Conservation (phyloP, 768 basidiomycete species). For the Podaxis mareebaensis region DNA sequence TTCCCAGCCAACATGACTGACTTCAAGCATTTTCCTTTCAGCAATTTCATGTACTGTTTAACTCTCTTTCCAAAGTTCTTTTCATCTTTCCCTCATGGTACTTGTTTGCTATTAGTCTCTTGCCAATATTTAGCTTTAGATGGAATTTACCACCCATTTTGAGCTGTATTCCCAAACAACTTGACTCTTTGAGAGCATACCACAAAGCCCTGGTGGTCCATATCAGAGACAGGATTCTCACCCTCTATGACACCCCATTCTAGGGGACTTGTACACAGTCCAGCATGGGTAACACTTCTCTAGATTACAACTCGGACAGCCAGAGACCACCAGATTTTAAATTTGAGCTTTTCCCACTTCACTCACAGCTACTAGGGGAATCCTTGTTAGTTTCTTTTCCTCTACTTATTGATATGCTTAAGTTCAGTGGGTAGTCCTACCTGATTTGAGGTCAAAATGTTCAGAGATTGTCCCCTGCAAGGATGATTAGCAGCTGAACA, state of each 20-base stretch:
- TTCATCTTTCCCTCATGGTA: slow-evolving; percentile 84
- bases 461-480: slow-evolving; percentile 29
- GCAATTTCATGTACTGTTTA: slow-evolving; percentile 82
- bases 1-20: slow-evolving; percentile 58
- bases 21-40: slow-evolving; percentile 78
- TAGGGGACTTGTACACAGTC: slow-evolving; percentile 78
- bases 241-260: slow-evolving; percentile 81
- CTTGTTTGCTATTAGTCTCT: slow-evolving; percentile 85
- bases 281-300: slow-evolving; percentile 72
- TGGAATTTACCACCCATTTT: slow-evolving; percentile 82
- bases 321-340: slow-evolving; percentile 70
- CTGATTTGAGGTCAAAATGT: slow-evolving; percentile 74
- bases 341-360: slow-evolving; percentile 85
- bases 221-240: slow-evolving; percentile 60
- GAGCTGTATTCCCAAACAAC: slow-evolving; percentile 88
- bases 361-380: slow-evolving; percentile 88
- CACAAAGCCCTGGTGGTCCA: slow-evolving; percentile 64
- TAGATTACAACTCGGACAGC: slow-evolving; percentile 76
- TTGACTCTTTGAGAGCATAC: slow-evolving; percentile 77
- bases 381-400: slow-evolving; percentile 92
- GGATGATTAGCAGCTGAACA: slow-evolving; percentile 30
- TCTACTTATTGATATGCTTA: slow-evolving; percentile 90
- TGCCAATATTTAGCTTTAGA: slow-evolving; percentile 84
- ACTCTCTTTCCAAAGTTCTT: slow-evolving; percentile 82
- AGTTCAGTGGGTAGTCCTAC: slow-evolving; percentile 84